These are phyloP conservation scores for Fusarium drepaniforme DNA, from an alignment of 2,329 filamentous ascomycete species.

Conservation along the genomic window DNA sequence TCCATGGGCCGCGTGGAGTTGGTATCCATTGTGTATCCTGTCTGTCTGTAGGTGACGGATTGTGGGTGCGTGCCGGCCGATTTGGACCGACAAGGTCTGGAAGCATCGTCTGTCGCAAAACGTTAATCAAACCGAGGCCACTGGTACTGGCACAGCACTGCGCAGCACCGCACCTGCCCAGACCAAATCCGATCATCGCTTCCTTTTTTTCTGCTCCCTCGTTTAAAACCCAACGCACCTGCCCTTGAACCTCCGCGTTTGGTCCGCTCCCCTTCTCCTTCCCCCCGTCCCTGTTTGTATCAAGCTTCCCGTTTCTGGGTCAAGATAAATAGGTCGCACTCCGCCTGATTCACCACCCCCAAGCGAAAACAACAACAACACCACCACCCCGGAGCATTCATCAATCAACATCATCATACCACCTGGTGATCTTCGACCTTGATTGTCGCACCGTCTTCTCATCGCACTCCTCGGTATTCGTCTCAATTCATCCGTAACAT, in stretches of 20 bases:
- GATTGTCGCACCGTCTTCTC: conserved; percentile 16
- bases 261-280: conserved; percentile 9
- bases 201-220: conserved; percentile 31
- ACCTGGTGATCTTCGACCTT: conserved; percentile 16
- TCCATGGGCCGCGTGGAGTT: conserved; percentile 8
- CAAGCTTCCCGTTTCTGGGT: conserved; percentile 3
- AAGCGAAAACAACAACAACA: conserved; percentile 24
- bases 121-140: conserved; percentile 45
- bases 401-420: conserved; percentile 39
- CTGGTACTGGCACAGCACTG: conserved; percentile 2
- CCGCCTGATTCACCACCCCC: conserved; percentile 5
- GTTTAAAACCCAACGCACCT: conserved; percentile 41
- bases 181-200: conserved; percentile 39
- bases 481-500: conserved; percentile 12
- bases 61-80: conserved; percentile 39
- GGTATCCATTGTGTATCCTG: not conserved
- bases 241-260: conserved; percentile 23
- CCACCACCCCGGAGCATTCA: conserved; percentile 18
- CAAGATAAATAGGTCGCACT: conserved; percentile 30
- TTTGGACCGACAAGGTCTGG: conserved; percentile 31
- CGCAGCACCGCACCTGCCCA: conserved; percentile 30
- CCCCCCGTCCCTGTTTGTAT: conserved; percentile 24
- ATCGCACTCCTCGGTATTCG: not conserved
- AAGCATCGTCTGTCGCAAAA: conserved; percentile 35
- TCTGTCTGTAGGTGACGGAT: conserved; percentile 12